Base-by-base conservation (phyloP, 805 yeast species). In the Candida golubevii region DNA sequence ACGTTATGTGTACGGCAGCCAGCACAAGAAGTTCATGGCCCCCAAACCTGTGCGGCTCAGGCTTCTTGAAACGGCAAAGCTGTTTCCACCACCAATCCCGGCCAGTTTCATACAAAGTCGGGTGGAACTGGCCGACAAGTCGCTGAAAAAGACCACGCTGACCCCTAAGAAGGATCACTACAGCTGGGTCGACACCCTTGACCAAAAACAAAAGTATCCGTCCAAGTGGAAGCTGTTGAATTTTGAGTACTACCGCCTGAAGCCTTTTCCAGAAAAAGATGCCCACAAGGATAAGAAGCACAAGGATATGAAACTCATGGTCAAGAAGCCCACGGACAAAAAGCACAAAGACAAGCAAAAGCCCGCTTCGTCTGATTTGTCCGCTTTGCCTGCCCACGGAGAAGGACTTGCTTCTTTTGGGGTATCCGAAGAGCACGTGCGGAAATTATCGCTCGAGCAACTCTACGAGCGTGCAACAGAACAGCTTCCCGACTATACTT, bases 381-480 rank as follows among this genome's bases (percentile, higher is more conserved):
- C 23, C 23, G 3, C 23, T 18, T 18, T 18, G 23, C 5, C 23
- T 5, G 23, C 4, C 23, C 3, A 18, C 23, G 23, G 23, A 18
- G 80, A 77, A 54, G 83, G 83, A 2, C 60, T 85, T 32, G 71
- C 74, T 26, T 69, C 74, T 28, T 77, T 84, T 44, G 42, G 53
- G 2, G 56, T 88, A 26, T 55, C 73, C n/a, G 79, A 79, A 35
- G 83, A 81, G 11, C 77, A 78, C 7, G 73, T 88, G 27, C 67
- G 74, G 15, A 75, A 75, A 42, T 57, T 76, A 15, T 65, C 83
- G 0, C 60, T 78, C 23, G 83, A 81, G 49, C 85, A 85, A 56
- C 72, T 85, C 14, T 81, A 71, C 55, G 86, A 83, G 42, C 77
- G 71, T 46, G 89, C 85, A 4, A 58, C 68, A 49, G 75, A 69